A percentile compares a stretch with the other conserved stretches of the same genome.
These are phyloP conservation scores for Lachnellula hyalina DNA, from an alignment of 2,329 filamentous ascomycete species.

Conservation along the genomic window DNA sequence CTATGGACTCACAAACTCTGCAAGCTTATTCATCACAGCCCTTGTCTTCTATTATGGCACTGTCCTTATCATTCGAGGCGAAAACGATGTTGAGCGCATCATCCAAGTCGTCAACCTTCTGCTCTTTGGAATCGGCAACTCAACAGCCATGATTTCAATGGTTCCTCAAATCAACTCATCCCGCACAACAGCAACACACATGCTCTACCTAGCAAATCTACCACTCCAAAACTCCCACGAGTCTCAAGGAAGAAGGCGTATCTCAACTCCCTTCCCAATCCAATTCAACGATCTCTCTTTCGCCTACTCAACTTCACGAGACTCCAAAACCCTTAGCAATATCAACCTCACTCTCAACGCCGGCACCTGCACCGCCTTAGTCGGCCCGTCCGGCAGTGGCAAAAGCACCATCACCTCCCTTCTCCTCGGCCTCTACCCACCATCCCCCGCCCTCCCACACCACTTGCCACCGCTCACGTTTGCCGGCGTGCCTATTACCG, in stretches of 20 bases:
- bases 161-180: conserved; percentile 78
- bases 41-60: conserved; percentile 82
- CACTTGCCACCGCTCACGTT: conserved; percentile 42
- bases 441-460: conserved; percentile 7
- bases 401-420: conserved; percentile 81
- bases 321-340: conserved; percentile 50
- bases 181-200: conserved; percentile 63
- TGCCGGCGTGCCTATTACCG: conserved; percentile 48
- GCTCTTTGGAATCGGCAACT: conserved; percentile 74
- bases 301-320: conserved; percentile 58
- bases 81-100: conserved; percentile 51
- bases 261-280: conserved; percentile 39
- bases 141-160: conserved; percentile 62
- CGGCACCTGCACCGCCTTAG: conserved; percentile 68
- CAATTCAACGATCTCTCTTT: conserved; percentile 60
- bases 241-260: conserved; percentile 43
- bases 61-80: conserved; percentile 49
- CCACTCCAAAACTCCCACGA: conserved; percentile 33
- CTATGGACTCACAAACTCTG: conserved; percentile 72
- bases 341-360: conserved; percentile 61
- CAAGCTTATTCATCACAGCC: conserved; percentile 66
- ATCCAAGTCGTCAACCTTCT: conserved; percentile 76
- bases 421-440: conserved; percentile 64
- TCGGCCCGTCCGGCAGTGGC: conserved; percentile 81
- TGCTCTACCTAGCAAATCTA: conserved; percentile 65